phyloP scores from a whole-genome alignment of 179 eudicot species.

The Silene noctiflora region DNA sequence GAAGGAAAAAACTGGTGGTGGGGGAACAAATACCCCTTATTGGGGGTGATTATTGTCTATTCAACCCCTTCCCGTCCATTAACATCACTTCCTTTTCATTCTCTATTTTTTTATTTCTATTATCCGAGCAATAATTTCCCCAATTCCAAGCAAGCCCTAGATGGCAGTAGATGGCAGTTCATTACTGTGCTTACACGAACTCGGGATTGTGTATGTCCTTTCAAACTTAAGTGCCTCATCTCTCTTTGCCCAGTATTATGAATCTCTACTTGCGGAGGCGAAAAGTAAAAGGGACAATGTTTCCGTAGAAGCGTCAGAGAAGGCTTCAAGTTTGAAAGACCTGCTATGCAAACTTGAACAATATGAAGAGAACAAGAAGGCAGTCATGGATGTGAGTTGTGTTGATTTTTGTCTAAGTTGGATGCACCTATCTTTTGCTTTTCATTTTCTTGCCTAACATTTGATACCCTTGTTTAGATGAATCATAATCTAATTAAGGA shows the following conservation, averaged over 20 bases:
- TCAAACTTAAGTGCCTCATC: background rate
- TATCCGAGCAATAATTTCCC: no score
- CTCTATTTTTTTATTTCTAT: no score
- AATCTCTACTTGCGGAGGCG: conserved; percentile 64
- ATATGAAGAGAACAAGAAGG: conserved; percentile 44
- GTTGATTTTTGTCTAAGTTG: background rate
- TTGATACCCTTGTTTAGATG: conserved; percentile 31
- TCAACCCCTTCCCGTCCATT: no score
- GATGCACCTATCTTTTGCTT: background rate
- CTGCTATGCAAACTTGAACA: conserved; percentile 49
- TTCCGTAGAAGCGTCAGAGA: conserved; percentile 52
- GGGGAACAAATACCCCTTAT: no score
- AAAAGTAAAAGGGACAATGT: conserved; percentile 50
- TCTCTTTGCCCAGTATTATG: conserved; percentile 57
- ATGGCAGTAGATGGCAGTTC: background rate
- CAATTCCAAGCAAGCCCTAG: no score
- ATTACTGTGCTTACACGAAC: background rate
- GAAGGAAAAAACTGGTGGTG: no score
- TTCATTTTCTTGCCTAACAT: conserved; percentile 10
- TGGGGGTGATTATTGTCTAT: no score
- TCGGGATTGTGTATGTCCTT: background rate
- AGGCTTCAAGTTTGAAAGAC: conserved; percentile 53
- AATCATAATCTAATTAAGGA: conserved; percentile 54
- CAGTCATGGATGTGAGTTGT: conserved; percentile 45
- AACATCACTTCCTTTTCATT: no score